Base-by-base conservation (phyloP, 1,139 yeast genomes). In the Candida tunisiensis region DNA sequence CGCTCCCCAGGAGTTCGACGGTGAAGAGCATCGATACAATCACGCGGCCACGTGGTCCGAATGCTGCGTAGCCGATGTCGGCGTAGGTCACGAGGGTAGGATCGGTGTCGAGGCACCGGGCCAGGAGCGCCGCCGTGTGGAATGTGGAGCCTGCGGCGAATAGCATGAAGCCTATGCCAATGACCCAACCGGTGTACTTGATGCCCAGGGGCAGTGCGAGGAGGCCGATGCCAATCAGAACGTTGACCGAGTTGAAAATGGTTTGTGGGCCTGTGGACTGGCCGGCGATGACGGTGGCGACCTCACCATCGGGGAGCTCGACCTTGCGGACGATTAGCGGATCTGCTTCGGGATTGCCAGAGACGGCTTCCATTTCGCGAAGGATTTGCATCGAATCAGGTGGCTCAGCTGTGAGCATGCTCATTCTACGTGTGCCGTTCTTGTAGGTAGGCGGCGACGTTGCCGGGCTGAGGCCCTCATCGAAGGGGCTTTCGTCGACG, bases 201-300 rank as follows among this genome's bases (percentile, higher is more conserved):
- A 85, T 55, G 0, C 88, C 96, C 39, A 75, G 61, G 0, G 95
- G 93, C 26, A 85, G 57, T 1, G 94, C 74, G 20, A 85, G 60
- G 42, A 85, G 62, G 3, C 93, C 95, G 25, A 85, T 69, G 0
- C 95, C 96, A 41, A 83, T 70, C 24, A 83, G 56, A 0, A 83
- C 78, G 47, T 85, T 85, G 31, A 83, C 73, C 3, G 92, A 71
- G 46, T 85, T 85, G 57, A 85, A 82, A 13, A 79, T 57, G 0
- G 96, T 85, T 48, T 85, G 96, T 1, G 85, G 75, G 0, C 72
- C 74, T 0, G 95, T 83, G 16, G 21, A n/a, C 16, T 15, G 91
- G 24, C 91, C 85, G 6, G 78, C 77, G 24, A 78, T 61, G 30
- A 78, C 69, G 1, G 88, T 75, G 21, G 74, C 65, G n/a, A 71